These are phyloP conservation scores for Arthroderma uncinatum DNA, from an alignment of 2,329 filamentous ascomycete genomes.

Conservation along the genomic window DNA sequence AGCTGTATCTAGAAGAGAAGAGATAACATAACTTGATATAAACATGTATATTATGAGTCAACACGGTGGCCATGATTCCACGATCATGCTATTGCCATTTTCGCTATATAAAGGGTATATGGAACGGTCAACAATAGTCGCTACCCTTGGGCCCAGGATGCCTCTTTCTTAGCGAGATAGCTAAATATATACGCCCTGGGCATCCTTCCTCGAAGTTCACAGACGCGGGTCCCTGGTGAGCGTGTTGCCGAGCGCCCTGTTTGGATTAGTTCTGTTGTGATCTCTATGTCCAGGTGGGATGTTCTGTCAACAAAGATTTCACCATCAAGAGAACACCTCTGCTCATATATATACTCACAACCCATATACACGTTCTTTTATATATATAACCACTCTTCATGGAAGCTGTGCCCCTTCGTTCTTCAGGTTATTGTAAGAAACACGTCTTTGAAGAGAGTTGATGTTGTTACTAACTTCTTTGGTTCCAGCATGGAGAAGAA, in stretches of 20 bases:
- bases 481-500: neutral
- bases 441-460: neutral
- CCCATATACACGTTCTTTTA: neutral
- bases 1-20: too few relatives aligned
- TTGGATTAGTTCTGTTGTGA: neutral
- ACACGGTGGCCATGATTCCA: too few relatives aligned
- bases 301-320: neutral
- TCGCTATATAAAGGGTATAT: too few relatives aligned
- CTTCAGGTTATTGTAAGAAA: neutral
- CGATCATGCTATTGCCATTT: too few relatives aligned
- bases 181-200: too few relatives aligned
- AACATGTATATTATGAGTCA: slow-evolving; percentile 42
- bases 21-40: too few relatives aligned
- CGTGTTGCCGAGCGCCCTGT: neutral
- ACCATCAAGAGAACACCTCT: neutral
- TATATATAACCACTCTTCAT: neutral
- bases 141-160: too few relatives aligned
- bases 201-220: too few relatives aligned
- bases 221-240: too few relatives aligned
- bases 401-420: neutral
- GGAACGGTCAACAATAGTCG: too few relatives aligned
- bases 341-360: neutral
- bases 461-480: neutral
- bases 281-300: too few relatives aligned
- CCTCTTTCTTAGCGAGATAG: too few relatives aligned